Evolutionary conservation across 2,329 filamentous ascomycete species (phyloP).

Genomic region (Sarocladium brachiariae): DNA sequence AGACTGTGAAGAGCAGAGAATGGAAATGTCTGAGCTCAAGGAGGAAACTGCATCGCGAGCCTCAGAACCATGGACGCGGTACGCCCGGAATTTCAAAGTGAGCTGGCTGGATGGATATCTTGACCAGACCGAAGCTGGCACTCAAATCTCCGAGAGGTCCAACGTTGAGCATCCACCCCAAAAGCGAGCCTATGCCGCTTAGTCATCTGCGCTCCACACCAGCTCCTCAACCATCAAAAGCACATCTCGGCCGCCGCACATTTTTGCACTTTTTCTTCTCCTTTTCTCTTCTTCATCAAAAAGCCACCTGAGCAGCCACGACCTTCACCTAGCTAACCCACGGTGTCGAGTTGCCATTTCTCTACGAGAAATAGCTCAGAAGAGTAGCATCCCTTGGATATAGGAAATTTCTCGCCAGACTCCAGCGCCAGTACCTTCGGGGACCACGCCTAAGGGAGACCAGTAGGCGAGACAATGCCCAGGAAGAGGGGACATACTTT

Average conservation of each 20-base stretch:
- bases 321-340: slow-evolving; percentile 45
- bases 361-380: slow-evolving; percentile 38
- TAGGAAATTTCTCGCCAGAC: slow-evolving; percentile 53
- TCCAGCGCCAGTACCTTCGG: slow-evolving; percentile 25
- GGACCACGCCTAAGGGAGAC: slow-evolving; percentile 10
- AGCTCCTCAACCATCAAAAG: slow-evolving; percentile 18
- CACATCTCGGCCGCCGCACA: slow-evolving; percentile 18
- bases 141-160: too few relatives aligned
- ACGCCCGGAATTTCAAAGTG: neutral
- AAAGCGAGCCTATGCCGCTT: neutral
- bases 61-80: neutral
- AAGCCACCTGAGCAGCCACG: slow-evolving; percentile 58
- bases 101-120: too few relatives aligned
- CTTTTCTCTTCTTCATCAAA: slow-evolving; percentile 51
- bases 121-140: neutral
- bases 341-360: slow-evolving; percentile 57
- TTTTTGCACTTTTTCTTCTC: slow-evolving; percentile 22
- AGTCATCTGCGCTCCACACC: slow-evolving; percentile 6
- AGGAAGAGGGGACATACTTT: slow-evolving; percentile 51
- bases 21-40: neutral
- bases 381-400: slow-evolving; percentile 52
- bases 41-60: neutral
- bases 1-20: neutral
- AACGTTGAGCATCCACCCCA: neutral
- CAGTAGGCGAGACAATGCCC: slow-evolving; percentile 50